Conservation (phyloP, 139 green algal genomes). For the Ulvella scutata region DNA sequence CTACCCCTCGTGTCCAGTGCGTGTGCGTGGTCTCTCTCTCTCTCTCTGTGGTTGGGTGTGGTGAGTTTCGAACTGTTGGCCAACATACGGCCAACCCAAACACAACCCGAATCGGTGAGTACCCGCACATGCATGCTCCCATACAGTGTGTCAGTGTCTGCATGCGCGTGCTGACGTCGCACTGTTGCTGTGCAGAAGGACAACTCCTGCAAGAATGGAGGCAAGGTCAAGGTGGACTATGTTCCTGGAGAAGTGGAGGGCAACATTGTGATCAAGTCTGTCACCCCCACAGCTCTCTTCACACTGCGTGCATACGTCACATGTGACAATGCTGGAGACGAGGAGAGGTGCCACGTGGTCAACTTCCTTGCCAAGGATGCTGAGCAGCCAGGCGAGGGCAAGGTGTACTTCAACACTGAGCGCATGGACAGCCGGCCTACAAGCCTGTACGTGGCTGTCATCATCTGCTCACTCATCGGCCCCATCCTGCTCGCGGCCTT, state of each 20-base stretch:
- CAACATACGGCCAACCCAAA: no score
- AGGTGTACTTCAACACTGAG: neutral
- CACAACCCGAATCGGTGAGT: no score
- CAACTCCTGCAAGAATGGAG: neutral
- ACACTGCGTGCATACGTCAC: neutral
- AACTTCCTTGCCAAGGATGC: neutral
- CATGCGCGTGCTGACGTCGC: no score
- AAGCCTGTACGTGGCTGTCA: neutral
- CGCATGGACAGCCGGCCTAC: neutral
- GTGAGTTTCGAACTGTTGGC: no score
- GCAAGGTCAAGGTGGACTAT: neutral
- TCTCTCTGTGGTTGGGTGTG: no score
- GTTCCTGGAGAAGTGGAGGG: neutral
- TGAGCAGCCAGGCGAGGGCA: neutral
- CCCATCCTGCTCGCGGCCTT: neutral
- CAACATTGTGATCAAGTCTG: neutral
- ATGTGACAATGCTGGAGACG: neutral
- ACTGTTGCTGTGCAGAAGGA: constrained; percentile 4
- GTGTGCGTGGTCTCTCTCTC: no score
- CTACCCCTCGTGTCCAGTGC: no score
- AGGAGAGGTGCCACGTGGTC: neutral
- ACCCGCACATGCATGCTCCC: no score
- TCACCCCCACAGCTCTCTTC: neutral
- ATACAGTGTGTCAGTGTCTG: no score
- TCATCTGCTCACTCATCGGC: neutral